Evolutionary conservation across 2,329 filamentous ascomycete species (phyloP), one percentile per base, ranked within the genome.

Genomic region (Rutstroemia sp.): DNA sequence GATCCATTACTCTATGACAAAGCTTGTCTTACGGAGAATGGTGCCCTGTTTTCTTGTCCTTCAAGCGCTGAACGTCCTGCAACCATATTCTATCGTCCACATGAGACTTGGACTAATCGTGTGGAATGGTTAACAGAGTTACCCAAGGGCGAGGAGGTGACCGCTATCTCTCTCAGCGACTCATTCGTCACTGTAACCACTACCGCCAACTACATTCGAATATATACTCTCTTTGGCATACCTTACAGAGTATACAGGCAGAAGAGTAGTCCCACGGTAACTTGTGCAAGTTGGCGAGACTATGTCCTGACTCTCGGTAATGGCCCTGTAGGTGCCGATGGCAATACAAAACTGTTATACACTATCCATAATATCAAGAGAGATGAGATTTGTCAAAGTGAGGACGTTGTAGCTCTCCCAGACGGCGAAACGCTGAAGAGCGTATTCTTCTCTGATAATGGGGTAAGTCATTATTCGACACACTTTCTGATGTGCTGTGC

Each of bases 301-400:
- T 97, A 97, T 70, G 86, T 99, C n/a, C 80, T 97, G 69, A 96
- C 92, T 0, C 83, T 99, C 63, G 92, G 92, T 54, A 99, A 99
- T 65, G 95, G 95, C 0, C 84, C 94, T 0, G 81, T 95, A 37
- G 85, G 85, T 12, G 81, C 84, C 9, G 86, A 94, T 67, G 92
- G 94, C 17, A 81, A 78, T 56, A 84, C 90, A 0, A 85, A 86
- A 45, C 79, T 99, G 25, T 76, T 89, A 8, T 99, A 97, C 74
- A 92, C 89, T 0, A 92, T 99, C 65, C 89, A 97, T 69, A 95
- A 99, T 68, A 82, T 97, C 64, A 95, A 95, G 73, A 81, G 89
- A 48, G 92, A 96, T 67, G 89, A 96, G 69, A 85, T 92, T n/a
- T 92, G 88, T 70, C 94, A 99, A 69, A 95, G 87, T 63, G 90